phyloP scores from a whole-genome alignment of 148 eudicot species.

The Polygonum maritimum region DNA sequence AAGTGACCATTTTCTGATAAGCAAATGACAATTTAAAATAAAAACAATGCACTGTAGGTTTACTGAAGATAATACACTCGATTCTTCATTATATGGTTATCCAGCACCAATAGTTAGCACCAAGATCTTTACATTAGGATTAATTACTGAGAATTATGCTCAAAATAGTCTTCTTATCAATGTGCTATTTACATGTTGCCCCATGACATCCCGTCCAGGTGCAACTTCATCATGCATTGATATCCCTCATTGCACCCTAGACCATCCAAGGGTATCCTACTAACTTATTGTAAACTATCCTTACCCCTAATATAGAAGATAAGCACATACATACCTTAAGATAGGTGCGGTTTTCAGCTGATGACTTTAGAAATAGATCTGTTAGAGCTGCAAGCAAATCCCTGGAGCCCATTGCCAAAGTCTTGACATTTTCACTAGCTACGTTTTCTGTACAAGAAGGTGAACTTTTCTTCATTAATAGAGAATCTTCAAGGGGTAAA shows the following conservation, averaged over 20 bases:
- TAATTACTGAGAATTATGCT: not conserved
- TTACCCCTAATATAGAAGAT: not conserved
- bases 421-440: slow-evolving; percentile 45
- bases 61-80: not conserved
- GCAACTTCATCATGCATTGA: not conserved
- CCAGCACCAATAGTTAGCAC: not conserved
- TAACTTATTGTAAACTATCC: not conserved
- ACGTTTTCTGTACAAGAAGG: slow-evolving; percentile 34
- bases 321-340: slow-evolving; percentile 40
- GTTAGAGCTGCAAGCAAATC: slow-evolving; percentile 55
- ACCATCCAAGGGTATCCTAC: not conserved
- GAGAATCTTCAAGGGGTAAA: slow-evolving; percentile 20
- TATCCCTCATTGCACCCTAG: not conserved
- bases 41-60: not conserved
- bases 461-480: slow-evolving; percentile 21
- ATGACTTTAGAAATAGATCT: slow-evolving; percentile 38
- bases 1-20: not conserved
- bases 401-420: slow-evolving; percentile 38
- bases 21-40: not conserved
- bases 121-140: not conserved
- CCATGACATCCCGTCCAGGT: not conserved
- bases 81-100: not conserved
- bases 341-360: slow-evolving; percentile 34
- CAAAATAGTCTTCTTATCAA: not conserved
- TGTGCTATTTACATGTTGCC: not conserved